phyloP scores from a whole-genome alignment of 2,329 filamentous ascomycete species.

The Thelonectria olida region DNA sequence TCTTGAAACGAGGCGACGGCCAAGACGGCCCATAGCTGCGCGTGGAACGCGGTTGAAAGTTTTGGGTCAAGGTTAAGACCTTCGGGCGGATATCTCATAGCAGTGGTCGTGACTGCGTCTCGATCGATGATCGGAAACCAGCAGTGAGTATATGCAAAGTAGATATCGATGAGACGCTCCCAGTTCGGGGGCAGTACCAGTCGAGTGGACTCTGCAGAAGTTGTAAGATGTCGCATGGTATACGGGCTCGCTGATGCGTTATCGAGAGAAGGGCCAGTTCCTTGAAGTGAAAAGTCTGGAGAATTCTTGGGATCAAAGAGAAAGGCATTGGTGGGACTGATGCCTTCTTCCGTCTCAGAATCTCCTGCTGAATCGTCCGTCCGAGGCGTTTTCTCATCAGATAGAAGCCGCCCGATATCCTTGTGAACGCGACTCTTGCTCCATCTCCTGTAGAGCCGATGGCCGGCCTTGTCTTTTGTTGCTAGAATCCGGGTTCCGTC shows the following conservation, averaged over 20 bases:
- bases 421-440: constrained; percentile 68
- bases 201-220: constrained; percentile 26
- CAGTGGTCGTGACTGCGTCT: constrained; percentile 64
- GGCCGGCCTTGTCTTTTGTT: constrained; percentile 62
- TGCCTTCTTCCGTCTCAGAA: constrained; percentile 42
- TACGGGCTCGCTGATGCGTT: constrained; percentile 13
- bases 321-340: constrained; percentile 31
- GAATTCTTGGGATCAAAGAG: constrained; percentile 31
- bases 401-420: constrained; percentile 70
- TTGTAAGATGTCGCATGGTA: constrained; percentile 10
- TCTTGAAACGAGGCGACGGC: constrained; percentile 67
- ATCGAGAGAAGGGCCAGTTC: constrained; percentile 19
- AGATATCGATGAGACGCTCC: constrained; percentile 73
- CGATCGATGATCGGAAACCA: constrained; percentile 81
- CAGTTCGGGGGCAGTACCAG: constrained; percentile 60
- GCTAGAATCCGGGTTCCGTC: constrained; percentile 55
- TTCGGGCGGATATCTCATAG: constrained; percentile 51
- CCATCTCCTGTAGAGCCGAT: constrained; percentile 70
- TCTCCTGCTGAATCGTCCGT: constrained; percentile 48
- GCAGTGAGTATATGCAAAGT: constrained; percentile 78
- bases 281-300: constrained; percentile 30
- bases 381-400: constrained; percentile 49
- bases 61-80: constrained; percentile 43
- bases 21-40: constrained; percentile 68
- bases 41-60: constrained; percentile 53